These are phyloP conservation scores for Vitis rotundifolia DNA, from an alignment of 164 flowering plant species.

Conservation along the genomic window DNA sequence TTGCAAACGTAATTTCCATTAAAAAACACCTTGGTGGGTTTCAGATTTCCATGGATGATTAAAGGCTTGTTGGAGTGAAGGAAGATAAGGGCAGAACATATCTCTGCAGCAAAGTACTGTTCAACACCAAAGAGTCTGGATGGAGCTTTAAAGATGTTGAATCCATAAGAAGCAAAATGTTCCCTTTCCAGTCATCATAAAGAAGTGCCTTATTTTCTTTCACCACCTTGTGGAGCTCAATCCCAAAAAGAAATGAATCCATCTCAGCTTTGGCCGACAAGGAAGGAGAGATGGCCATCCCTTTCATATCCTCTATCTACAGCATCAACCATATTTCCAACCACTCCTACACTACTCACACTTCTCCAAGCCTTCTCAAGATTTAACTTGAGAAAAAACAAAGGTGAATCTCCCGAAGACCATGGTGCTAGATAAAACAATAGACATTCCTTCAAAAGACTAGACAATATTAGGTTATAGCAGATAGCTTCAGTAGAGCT, in stretches of 20 bases:
- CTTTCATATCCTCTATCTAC: too few species aligned
- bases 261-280: slow-evolving; percentile 28
- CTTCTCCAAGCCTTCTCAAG: too few species aligned
- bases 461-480: too few species aligned
- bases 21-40: slow-evolving; percentile 61
- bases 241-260: slow-evolving; percentile 63
- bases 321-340: too few species aligned
- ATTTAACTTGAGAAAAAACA: too few species aligned
- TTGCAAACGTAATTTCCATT: slow-evolving; percentile 54
- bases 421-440: too few species aligned
- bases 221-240: slow-evolving; percentile 92
- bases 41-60: slow-evolving; percentile 59
- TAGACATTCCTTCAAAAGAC: too few species aligned
- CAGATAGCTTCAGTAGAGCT: too few species aligned
- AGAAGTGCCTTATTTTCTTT: slow-evolving; percentile 74
- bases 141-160: slow-evolving; percentile 35
- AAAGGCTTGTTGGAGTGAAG: slow-evolving; percentile 52
- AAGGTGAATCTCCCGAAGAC: too few species aligned
- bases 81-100: slow-evolving; percentile 62
- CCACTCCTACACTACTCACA: too few species aligned
- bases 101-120: slow-evolving; percentile 75
- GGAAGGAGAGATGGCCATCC: too few species aligned
- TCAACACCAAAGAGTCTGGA: slow-evolving; percentile 57
- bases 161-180: slow-evolving; percentile 62
- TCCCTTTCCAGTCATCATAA: slow-evolving; percentile 88